Evolutionary conservation across 2,329 filamentous ascomycete species (phyloP).

Genomic region (Diplodia seriata): DNA sequence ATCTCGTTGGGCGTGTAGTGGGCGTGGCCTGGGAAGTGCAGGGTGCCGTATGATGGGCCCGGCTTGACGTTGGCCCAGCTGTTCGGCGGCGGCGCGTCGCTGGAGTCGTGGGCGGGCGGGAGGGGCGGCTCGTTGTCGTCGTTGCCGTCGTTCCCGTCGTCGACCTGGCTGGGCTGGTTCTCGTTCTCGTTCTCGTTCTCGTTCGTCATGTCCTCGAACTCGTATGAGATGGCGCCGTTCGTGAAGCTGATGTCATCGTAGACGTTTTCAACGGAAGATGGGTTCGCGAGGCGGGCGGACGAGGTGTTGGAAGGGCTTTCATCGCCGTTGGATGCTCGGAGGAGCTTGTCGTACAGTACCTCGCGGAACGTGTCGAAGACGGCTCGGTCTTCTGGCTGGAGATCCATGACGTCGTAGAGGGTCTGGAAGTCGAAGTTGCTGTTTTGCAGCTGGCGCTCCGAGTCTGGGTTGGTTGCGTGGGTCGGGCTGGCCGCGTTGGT

Average conservation of each 20-base stretch:
- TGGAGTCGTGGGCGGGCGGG: background rate
- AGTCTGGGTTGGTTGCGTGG: background rate
- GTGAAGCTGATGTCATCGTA: background rate
- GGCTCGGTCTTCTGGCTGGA: background rate
- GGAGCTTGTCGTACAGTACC: background rate
- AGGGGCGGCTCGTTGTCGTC: too few species aligned
- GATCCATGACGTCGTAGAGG: background rate
- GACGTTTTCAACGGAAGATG: too few species aligned
- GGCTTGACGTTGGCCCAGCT: conserved; percentile 5
- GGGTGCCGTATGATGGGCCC: background rate
- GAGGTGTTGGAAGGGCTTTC: background rate
- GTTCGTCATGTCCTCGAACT: background rate
- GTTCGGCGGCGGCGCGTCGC: background rate
- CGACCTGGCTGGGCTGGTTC: too few species aligned
- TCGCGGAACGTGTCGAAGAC: background rate
- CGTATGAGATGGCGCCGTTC: background rate
- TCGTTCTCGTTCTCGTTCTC: background rate
- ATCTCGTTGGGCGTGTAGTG: background rate
- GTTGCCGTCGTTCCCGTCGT: background rate
- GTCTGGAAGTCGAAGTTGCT: background rate
- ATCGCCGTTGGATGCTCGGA: background rate
- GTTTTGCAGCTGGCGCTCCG: background rate
- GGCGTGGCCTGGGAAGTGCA: conserved; percentile 3
- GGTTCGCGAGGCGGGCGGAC: background rate
- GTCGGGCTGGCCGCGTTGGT: too few species aligned